Base-by-base conservation (phyloP, 352 stramenopile genomes). In the Phytophthora hybrid region DNA sequence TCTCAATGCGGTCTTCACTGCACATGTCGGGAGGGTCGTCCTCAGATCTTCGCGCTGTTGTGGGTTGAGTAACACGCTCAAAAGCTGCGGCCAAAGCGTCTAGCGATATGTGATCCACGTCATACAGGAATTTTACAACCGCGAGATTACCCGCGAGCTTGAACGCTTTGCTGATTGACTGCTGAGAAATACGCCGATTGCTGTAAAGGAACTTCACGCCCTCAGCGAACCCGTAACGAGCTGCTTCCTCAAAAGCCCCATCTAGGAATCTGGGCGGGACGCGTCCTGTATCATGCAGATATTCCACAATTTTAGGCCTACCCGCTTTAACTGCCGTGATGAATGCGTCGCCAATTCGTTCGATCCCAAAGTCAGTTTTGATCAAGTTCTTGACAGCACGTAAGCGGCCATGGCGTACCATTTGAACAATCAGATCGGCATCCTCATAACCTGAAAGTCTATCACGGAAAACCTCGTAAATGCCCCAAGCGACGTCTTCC, bases 391-490 rank as follows among this genome's bases (percentile, higher is more conserved):
- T 62, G 18, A 53, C 56, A 7, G 56, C 56, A n/a, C 32, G n/a
- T 10, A 21, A 52, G 56, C n/a, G 34, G 34, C 56, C 56, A 7
- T 62, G 34, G 14, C 56, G 56, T 34, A 39, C 56, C 37, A 62
- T 51, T n/a, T 62, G 31, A 6, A 53, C 18, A 34, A 62, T 11
- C 10, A 62, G 34, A 37, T 62, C 32, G 56, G 1, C 32, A 19
- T 18, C 31, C 26, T 9, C 34, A 41, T 14, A 16, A 10, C 34
- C 14, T 41, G 34, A 41, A 41, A 41, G 34, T 13, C 34, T 41
- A 13, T 51, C 16, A 19, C n/a, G 56, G 29, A 51, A 62, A 8
- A 31, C 32, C 29, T 62, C 56, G 34, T 62, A 62, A 16, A 62
- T 62, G 10, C 23, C 5, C 32, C 10, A n/a, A 7, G 47, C 44